Evolutionary conservation across 2,329 filamentous ascomycete genomes (phyloP).

Genomic region (Pseudogymnoascus sp.): DNA sequence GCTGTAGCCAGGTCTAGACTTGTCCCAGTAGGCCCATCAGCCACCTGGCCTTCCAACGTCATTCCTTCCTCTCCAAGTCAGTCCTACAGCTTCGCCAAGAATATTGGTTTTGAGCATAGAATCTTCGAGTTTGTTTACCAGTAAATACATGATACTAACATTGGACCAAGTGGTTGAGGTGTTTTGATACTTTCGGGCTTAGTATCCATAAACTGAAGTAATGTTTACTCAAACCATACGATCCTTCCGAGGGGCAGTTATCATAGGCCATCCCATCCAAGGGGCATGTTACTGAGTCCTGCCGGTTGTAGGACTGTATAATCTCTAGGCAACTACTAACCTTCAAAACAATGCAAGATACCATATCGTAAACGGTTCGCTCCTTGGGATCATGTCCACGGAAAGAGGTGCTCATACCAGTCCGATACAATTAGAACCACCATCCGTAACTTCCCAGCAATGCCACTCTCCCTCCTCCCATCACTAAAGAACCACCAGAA

Average conservation of each 20-base stretch:
- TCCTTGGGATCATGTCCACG: neutral
- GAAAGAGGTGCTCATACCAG: neutral
- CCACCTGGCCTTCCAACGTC: neutral
- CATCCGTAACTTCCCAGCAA: neutral
- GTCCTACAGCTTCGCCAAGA: neutral
- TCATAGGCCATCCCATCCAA: neutral
- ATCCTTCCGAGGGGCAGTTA: neutral
- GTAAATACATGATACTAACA: neutral
- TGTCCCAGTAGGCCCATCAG: neutral
- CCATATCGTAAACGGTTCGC: neutral
- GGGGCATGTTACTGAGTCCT: neutral
- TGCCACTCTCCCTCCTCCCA: neutral
- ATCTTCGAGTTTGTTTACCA: neutral
- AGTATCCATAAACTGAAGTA: neutral
- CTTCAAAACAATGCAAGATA: neutral
- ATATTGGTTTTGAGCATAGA: neutral
- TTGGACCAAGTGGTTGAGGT: neutral
- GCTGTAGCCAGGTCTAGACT: neutral
- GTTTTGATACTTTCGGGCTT: neutral
- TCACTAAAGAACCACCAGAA: neutral
- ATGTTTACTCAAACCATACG: neutral
- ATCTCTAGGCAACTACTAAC: neutral
- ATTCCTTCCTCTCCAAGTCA: neutral
- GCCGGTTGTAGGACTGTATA: neutral
- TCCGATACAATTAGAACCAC: neutral